Base-by-base conservation (phyloP, 2,329 filamentous ascomycete genomes). In the Ciborinia camelliae region DNA sequence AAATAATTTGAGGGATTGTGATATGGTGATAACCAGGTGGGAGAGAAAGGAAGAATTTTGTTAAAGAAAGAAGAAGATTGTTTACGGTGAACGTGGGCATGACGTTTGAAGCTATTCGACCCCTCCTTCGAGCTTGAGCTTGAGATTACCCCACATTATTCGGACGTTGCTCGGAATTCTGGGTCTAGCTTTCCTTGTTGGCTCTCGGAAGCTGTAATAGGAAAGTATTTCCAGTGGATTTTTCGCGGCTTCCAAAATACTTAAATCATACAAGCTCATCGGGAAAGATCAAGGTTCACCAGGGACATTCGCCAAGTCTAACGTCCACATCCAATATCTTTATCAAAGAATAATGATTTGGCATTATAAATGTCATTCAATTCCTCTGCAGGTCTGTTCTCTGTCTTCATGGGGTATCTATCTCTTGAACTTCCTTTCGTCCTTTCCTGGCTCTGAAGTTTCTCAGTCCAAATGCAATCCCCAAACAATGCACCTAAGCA, bases 101-200 rank as follows among this genome's bases (percentile, higher is more conserved):
- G 71, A 72, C 71, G 71, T 69, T 71, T 68, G 68, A 67, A 64
- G 66, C 65, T 68, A 59, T 59, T 35, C 65, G 59, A 71, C 71
- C 70, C 70, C 71, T 71, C 71, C 32, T 63, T 63, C 43, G 20
- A 57, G n/a, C n/a, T n/a, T n/a, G n/a, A 54, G 48, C 48, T 58
- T n/a, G 18, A 58, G 20, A 3, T n/a, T 48, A 63, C 62, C 62
- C 62, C 62, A 63, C 62, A 50, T 59, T 50, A 8, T 50, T 63
- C 62, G 62, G 62, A 58, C 37, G 20, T 63, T 63, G 35, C 43
- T 63, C 62, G 62, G 62, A 39, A 41, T 58, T 30, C 14, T 47
- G 12, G 28, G 28, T 50, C 3, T n/a, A 45, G 54, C 28, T 58
- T 54, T 47, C 28, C 41, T 58, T 26, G 4, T 12, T 37, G 32